Evolutionary conservation across 1,139 yeast genomes (phyloP), one percentile per base, ranked within the genome.

Genomic region (Suhomyces choctaworum): DNA sequence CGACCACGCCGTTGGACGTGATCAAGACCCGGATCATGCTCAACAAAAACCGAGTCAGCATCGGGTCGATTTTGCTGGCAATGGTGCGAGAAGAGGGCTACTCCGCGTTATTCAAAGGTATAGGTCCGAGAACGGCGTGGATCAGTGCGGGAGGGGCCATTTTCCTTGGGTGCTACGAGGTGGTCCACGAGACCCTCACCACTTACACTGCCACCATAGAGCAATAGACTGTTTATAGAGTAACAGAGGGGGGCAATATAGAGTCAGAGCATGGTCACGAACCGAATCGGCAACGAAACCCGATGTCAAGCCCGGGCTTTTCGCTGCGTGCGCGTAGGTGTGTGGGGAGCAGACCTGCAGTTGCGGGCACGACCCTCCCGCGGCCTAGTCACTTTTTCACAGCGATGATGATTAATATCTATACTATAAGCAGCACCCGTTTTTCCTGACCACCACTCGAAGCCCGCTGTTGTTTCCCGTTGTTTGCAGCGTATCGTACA

Each of bases 71-170:
- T 39, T 74, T 82, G 1, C 50, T 47, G 29, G 53, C 58, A 5
- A 70, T 89, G 37, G 57, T 73, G 12, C 57, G 56, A 22, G 87
- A 82, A 35, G 95, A 86, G 51, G 95, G 95, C 0, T 60, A 66
- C 31, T 46, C 55, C 7, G 89, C 84, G 1, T 87, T 92, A 46
- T 75, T 79, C 55, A 76, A 76, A 34, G 98, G 98, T 4, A 73
- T 90, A 25, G 97, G 95, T 0, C 97, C 98, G 2, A 72, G 98
- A 56, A 89, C 97, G 0, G 74, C 86, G 78, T 92, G 98, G 98
- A 92, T 92, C 42, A 82, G 95, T 64, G 94, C 95, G 4, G 99
- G 99, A 12, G 99, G 99, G 13, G 96, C 97, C 20, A 88, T 94
- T 23, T 92, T 94, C 64, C 70, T 92, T 39, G 99, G 99, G 3